Percentiles rank a stretch among this genome's conserved stretches.
Evolutionary conservation across 805 yeast species (phyloP).

Genomic region (Yamadazyma philogaea): DNA sequence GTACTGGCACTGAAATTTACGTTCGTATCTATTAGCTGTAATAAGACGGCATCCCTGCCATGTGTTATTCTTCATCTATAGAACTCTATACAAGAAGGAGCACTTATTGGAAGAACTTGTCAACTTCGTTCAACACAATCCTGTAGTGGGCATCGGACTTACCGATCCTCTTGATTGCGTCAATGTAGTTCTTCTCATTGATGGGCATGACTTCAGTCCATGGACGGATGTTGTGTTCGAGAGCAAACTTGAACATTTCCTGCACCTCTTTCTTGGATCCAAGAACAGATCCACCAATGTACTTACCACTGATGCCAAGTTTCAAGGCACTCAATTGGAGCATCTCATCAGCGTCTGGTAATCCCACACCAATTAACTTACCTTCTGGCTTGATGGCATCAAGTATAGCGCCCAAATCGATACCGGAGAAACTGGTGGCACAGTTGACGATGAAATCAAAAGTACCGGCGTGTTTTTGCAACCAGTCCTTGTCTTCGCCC

Average conservation of each 20-base stretch:
- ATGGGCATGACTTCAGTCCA: conserved; percentile 38
- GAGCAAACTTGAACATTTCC: conserved; percentile 38
- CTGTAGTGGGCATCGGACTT: conserved; percentile 44
- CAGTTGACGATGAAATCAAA: conserved; percentile 54
- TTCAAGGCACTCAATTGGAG: conserved; percentile 22
- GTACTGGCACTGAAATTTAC: no score
- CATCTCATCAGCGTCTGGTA: conserved; percentile 24
- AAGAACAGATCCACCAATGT: conserved; percentile 30
- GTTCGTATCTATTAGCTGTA: no score
- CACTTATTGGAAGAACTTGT: no score
- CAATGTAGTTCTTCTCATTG: conserved; percentile 28
- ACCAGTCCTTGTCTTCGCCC: conserved; percentile 43
- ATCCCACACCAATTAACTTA: conserved; percentile 25
- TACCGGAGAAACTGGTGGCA: conserved; percentile 49
- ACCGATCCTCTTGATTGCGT: conserved; percentile 34
- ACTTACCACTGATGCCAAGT: conserved; percentile 28
- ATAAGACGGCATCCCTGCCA: no score
- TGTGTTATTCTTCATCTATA: no score
- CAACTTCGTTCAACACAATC: conserved; percentile 59
- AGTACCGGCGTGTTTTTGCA: conserved; percentile 22
- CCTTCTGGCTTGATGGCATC: conserved; percentile 25
- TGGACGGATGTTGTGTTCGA: conserved; percentile 31
- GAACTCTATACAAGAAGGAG: no score
- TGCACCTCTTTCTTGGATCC: conserved; percentile 36
- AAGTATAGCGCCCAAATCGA: conserved; percentile 52